Evolutionary conservation across 2,329 filamentous ascomycete genomes (phyloP).

Genomic region (Sporothrix pallida): DNA sequence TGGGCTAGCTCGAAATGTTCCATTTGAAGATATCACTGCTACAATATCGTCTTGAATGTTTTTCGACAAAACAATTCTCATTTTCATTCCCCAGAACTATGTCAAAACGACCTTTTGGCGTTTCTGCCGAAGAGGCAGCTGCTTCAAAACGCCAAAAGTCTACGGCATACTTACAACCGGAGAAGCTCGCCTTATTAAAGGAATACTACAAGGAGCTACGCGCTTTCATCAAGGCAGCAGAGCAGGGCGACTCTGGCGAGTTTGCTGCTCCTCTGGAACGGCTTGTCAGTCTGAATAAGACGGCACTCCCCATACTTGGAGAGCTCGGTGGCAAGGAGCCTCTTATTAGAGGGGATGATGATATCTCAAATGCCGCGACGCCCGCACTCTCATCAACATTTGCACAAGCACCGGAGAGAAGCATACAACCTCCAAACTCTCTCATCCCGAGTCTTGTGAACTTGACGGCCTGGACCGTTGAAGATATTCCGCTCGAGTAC

Average conservation of each 20-base stretch:
- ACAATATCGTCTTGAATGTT: background rate
- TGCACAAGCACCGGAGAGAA: background rate
- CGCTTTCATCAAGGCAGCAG: constrained; percentile 48
- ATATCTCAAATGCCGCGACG: background rate
- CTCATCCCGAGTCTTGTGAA: constrained; percentile 34
- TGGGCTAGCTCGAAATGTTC: background rate
- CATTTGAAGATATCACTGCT: constrained; percentile 1
- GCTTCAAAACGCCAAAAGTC: constrained; percentile 30
- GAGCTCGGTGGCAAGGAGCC: constrained; percentile 22
- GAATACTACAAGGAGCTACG: constrained; percentile 50
- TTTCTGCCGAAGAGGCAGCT: background rate
- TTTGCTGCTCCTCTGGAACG: constrained; percentile 23
- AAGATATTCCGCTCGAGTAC: constrained; percentile 54
- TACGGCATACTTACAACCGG: background rate
- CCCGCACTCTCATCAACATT: background rate
- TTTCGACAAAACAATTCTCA: background rate
- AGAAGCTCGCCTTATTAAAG: constrained; percentile 42
- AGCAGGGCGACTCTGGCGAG: constrained; percentile 39
- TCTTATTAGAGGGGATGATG: background rate
- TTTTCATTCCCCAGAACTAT: background rate
- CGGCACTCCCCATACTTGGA: constrained; percentile 43
- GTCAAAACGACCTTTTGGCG: constrained; percentile 15
- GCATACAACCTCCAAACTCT: background rate
- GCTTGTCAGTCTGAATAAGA: constrained; percentile 39
- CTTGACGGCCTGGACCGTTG: constrained; percentile 51